A percentile compares a stretch with the other conserved stretches of the same genome.
phyloP scores from a whole-genome alignment of 1,139 yeast genomes.

The Pichia sp. region DNA sequence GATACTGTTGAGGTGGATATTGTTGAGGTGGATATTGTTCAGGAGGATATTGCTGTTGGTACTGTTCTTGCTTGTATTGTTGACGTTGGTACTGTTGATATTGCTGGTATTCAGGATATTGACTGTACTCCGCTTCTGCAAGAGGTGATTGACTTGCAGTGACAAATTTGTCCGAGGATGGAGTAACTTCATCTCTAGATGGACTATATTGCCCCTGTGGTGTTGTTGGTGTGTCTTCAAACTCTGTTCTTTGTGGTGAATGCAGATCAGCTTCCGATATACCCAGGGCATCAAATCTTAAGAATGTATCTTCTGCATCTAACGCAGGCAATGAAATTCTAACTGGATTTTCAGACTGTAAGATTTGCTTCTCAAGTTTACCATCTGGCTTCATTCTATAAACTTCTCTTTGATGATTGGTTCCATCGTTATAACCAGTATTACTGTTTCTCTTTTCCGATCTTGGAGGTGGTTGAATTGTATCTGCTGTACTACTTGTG shows the following conservation, averaged over 20 bases:
- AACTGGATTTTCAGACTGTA: neutral
- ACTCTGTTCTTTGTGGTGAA: neutral
- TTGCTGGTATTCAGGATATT: constrained; percentile 4
- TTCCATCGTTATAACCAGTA: neutral
- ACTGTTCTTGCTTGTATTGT: neutral
- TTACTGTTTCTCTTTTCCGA: constrained; percentile 3
- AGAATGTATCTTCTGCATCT: constrained; percentile 10
- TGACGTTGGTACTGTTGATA: constrained; percentile 8
- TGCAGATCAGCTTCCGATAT: constrained; percentile 4
- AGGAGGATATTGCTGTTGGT: neutral
- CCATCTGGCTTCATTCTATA: neutral
- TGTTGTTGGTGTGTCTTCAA: neutral
- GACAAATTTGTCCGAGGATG: neutral
- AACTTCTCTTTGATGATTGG: neutral
- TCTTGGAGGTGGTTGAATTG: constrained; percentile 12
- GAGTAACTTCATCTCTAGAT: neutral
- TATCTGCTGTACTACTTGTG: neutral
- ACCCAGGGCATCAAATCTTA: constrained; percentile 11
- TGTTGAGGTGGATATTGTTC: neutral
- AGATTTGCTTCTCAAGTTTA: neutral
- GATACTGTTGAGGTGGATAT: neutral
- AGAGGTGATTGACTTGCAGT: neutral
- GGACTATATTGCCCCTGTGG: neutral
- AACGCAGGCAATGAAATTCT: constrained; percentile 9
- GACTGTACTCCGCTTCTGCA: neutral